Base-by-base conservation (phyloP, 345 rosid genomes). In the Heritiera littoralis region DNA sequence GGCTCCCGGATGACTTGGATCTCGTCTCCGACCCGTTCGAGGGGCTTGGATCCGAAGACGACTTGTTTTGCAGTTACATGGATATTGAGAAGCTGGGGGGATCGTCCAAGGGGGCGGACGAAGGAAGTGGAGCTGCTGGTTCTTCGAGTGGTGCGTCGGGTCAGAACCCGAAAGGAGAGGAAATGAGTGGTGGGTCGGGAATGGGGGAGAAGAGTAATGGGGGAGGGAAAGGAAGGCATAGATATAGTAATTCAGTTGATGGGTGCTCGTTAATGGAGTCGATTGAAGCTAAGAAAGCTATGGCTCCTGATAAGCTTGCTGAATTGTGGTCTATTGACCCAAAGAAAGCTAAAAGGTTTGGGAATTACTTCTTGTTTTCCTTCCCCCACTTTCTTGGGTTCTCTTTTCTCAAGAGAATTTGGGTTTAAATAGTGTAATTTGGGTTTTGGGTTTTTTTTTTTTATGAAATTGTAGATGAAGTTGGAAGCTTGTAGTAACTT, bases 221-320 rank as follows among this genome's bases (percentile, higher is more conserved):
- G 68, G 79, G 77, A 7, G 68, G 64, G 70, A 79, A 85, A 77
- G 86, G 89, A n/a, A 82, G 94, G 77, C 99, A 96, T 69, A 84
- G 97, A 76, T 87, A 95, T 70, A 93, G 99, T 86, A 91, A 90
- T 75, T 95, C 98, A 12, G 87, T 88, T 67, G 98, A 91, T 75
- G 94, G 93, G 61, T 86, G 88, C 11, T 86, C 91, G 72, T 75
- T 75, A 46, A 46, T 84, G 87, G 97, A 91, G 74, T 86, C 93
- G 2, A 89, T 94, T 32, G 97, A 96, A 81, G 95, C 97, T 5
- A 92, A 92, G 87, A 96, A 92, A 88, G 98, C 99, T 76, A 91
- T 96, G 99, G 93, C 91, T 83, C 95, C 98, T 79, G 91, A 89
- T 74, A 96, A 90, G 85, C 91, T 96, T 30, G 97, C 93, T 23